Percentiles rank a stretch among this genome's conserved stretches.
Evolutionary conservation across 106 monocot genomes (phyloP).

Genomic region (Acorus gramineus): DNA sequence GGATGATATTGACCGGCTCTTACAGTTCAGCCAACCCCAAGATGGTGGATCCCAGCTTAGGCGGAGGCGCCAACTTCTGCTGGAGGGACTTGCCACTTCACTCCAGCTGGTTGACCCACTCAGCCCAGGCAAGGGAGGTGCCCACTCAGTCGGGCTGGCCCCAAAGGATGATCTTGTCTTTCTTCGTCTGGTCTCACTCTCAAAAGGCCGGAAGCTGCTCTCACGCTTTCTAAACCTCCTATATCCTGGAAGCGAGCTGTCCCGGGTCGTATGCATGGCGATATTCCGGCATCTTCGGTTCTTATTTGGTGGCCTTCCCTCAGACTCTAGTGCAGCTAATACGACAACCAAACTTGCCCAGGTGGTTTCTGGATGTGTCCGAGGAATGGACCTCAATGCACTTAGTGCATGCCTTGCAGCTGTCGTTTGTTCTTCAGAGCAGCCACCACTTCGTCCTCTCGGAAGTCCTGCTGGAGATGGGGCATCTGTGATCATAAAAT

Average conservation of each 20-base stretch:
- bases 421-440: conserved; percentile 85
- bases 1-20: conserved; percentile 81
- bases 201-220: conserved; percentile 79
- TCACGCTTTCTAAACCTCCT: conserved; percentile 64
- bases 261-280: conserved; percentile 81
- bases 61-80: conserved; percentile 45
- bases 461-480: conserved; percentile 89
- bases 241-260: conserved; percentile 56
- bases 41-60: conserved; percentile 61
- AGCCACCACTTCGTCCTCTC: conserved; percentile 86
- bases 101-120: conserved; percentile 90
- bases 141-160: conserved; percentile 40
- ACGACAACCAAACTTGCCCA: conserved; percentile 48
- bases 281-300: conserved; percentile 78
- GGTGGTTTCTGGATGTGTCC: conserved; percentile 50
- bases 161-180: conserved; percentile 87
- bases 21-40: conserved; percentile 47
- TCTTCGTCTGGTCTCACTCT: conserved; percentile 62
- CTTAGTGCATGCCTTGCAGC: conserved; percentile 94
- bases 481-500: conserved; percentile 62
- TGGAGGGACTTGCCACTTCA: conserved; percentile 81
- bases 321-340: conserved; percentile 48
- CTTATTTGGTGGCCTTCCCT: conserved; percentile 70
- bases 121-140: conserved; percentile 24
- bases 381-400: conserved; percentile 58